phyloP scores from a whole-genome alignment of 1,284 basidiomycete species.

The Tilletia indica region DNA sequence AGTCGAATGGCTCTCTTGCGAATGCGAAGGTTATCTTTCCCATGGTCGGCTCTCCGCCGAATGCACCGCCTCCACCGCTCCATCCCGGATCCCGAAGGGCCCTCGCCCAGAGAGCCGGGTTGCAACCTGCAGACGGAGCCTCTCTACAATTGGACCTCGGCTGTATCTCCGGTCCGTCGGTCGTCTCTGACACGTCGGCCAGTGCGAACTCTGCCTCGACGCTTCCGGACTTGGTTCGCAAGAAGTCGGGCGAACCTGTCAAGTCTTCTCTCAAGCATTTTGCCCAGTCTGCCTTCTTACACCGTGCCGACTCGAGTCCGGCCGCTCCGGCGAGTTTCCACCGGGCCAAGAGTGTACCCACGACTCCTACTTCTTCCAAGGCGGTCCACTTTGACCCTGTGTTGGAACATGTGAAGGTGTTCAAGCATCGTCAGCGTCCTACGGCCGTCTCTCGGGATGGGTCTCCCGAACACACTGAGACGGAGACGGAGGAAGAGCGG shows the following conservation, averaged over 20 bases:
- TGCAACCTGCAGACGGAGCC: constrained; percentile 36
- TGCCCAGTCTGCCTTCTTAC: constrained; percentile 57
- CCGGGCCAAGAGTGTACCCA: constrained; percentile 48
- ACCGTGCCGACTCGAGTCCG: constrained; percentile 58
- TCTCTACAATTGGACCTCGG: constrained; percentile 46
- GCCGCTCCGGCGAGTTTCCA: constrained; percentile 24
- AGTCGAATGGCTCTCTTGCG: too few species aligned
- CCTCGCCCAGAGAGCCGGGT: constrained; percentile 37
- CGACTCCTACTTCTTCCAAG: constrained; percentile 70
- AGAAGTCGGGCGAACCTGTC: constrained; percentile 88
- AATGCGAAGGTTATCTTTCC: not conserved
- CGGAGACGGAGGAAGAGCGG: constrained; percentile 66
- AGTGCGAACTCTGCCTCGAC: constrained; percentile 28
- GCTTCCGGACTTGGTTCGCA: constrained; percentile 64
- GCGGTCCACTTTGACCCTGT: constrained; percentile 88
- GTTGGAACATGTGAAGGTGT: constrained; percentile 83
- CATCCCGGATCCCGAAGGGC: constrained; percentile 42
- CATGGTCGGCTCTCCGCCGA: not conserved
- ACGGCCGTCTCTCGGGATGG: constrained; percentile 86
- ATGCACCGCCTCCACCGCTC: constrained; percentile 12
- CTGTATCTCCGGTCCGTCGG: constrained; percentile 40
- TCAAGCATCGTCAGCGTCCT: constrained; percentile 88
- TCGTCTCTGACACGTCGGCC: constrained; percentile 20
- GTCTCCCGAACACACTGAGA: constrained; percentile 80
- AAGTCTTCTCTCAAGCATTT: constrained; percentile 81